Evolutionary conservation across 495 filamentous ascomycete genomes (phyloP), one percentile per base, ranked within the genome.

Genomic region (Aspergillus sclerotiicarbonarius): DNA sequence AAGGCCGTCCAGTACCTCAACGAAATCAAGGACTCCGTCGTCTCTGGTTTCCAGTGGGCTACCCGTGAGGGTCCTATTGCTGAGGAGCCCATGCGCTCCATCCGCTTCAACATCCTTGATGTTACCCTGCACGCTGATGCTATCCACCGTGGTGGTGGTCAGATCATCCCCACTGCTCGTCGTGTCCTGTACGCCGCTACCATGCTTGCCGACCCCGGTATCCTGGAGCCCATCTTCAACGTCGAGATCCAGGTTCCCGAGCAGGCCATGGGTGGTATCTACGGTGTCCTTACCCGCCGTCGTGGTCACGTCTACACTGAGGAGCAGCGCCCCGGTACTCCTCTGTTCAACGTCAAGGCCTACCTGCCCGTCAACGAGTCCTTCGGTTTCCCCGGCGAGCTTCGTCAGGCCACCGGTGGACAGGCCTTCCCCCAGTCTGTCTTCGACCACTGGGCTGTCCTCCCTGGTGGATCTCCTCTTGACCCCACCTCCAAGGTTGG

Each of bases 1-100:
- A 98, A 98, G 90, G 94, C 94, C 67, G 94, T 99, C 58, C 94
- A 99, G 82, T 99, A 98, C 87, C 83, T 99, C 57, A 92, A 92
- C 83, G 94, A 99, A 89, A 99, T 99, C 86, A 99, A 99, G 88
- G 94, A 99, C 66, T 98, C 94, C 59, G 89, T 99, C 65, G 92
- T 98, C 66, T 99, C 94, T 67, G 94, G 95, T 83, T 99, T 99
- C 90, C 94, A 99, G 77, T 98, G 95, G 94, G 94, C 94, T 54
- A 90, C 92, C 64, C 88, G 93, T 71, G 94, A 99, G 86, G 94
- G 95, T 77, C 94, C 94, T 65, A 76, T 99, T 70, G 92, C 89
- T 64, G 94, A 99, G 79, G 94, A 99, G 85, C 94, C 95, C 64
- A 93, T 99, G 91, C 89, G 94, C 74, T 84, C 88, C 54, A 78